phyloP scores from a whole-genome alignment of 129 eudicot species.

The Glebionis coronaria region DNA sequence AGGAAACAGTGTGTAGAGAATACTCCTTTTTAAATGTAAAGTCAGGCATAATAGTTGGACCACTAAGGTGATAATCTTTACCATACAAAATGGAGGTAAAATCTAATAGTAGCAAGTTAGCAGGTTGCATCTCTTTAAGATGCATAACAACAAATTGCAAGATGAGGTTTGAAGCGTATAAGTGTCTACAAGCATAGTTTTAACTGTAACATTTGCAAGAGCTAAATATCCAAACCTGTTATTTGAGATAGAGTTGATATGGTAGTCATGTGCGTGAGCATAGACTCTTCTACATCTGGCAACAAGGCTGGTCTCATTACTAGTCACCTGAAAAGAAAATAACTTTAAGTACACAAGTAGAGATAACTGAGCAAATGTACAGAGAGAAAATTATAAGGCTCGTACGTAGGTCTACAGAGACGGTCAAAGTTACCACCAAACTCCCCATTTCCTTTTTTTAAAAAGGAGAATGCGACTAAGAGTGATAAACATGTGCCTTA shows the following conservation, averaged over 20 bases:
- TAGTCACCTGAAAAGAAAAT: constrained; percentile 58
- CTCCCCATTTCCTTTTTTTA: background rate
- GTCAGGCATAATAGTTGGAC: no score
- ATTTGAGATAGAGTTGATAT: constrained; percentile 92
- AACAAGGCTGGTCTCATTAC: constrained; percentile 81
- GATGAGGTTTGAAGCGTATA: background rate
- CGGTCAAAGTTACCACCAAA: background rate
- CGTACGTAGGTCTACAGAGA: background rate
- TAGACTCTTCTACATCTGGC: no score
- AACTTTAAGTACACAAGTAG: background rate
- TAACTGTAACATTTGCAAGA: constrained; percentile 1
- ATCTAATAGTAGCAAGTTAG: background rate
- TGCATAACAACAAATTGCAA: background rate
- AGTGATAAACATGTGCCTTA: background rate
- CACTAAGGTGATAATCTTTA: constrained; percentile 9
- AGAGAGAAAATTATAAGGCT: background rate
- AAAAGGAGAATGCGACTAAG: background rate
- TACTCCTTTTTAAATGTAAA: no score
- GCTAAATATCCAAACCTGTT: constrained; percentile 52
- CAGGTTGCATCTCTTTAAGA: background rate
- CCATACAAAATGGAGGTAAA: background rate
- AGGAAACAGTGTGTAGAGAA: background rate
- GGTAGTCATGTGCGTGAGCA: constrained; percentile 99
- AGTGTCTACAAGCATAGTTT: constrained; percentile 10
- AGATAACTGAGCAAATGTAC: background rate